phyloP scores from a whole-genome alignment of 1,284 basidiomycete genomes.

The Moniliella sp. region DNA sequence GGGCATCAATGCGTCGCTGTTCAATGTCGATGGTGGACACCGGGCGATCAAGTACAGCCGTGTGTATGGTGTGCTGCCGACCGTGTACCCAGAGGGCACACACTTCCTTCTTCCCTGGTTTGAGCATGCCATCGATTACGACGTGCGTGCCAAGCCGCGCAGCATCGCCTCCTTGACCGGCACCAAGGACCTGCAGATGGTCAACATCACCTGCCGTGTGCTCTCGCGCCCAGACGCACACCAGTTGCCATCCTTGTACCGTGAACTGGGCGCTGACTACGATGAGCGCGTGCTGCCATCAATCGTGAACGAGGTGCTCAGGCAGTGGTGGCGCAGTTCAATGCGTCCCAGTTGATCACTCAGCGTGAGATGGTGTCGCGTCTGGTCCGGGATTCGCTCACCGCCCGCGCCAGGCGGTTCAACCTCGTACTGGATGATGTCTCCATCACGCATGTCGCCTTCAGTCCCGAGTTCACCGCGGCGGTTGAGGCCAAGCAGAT shows the following conservation, averaged over 20 bases:
- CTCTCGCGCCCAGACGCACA: conserved; percentile 58
- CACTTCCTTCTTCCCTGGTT: conserved; percentile 90
- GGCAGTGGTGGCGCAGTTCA: conserved; percentile 96
- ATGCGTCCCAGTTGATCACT: conserved; percentile 91
- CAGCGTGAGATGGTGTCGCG: conserved; percentile 93
- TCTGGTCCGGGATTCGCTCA: conserved; percentile 76
- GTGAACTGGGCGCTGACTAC: conserved; percentile 88
- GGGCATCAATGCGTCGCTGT: conserved; percentile 63
- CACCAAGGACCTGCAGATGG: conserved; percentile 49
- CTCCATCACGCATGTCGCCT: conserved; percentile 93
- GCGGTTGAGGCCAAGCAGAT: conserved; percentile 99
- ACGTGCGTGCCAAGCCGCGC: conserved; percentile 91
- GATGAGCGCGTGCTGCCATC: conserved; percentile 65
- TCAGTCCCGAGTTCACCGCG: conserved; percentile 94
- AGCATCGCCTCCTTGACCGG: conserved; percentile 91
- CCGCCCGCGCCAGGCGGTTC: conserved; percentile 63
- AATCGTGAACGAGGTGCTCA: conserved; percentile 57
- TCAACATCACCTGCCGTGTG: not conserved
- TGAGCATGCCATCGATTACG: conserved; percentile 81
- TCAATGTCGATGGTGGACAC: conserved; percentile 98
- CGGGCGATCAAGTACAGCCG: conserved; percentile 90
- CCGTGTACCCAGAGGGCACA: conserved; percentile 82
- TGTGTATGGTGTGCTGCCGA: conserved; percentile 51
- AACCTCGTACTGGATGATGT: conserved; percentile 92
- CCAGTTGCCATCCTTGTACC: conserved; percentile 68